Conservation (phyloP, 23 red algal species). For the Agarophyton chilense region DNA sequence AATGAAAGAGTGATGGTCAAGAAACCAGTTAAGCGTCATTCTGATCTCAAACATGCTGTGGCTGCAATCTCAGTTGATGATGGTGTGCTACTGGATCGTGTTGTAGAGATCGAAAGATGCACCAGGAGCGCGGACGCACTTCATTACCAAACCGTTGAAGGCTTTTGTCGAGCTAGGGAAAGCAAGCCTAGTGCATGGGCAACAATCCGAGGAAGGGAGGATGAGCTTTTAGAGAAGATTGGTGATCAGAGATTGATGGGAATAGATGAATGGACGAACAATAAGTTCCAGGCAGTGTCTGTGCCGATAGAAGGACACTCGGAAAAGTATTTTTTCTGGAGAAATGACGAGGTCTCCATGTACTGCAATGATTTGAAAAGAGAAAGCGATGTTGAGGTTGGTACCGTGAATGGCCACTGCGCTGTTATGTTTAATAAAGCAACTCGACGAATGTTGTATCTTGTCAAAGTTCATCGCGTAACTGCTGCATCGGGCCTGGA, state of each 20-base stretch:
- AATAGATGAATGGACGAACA: not conserved
- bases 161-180: not conserved
- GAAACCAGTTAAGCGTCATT: not conserved
- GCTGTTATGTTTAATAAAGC: not conserved
- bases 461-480: not conserved
- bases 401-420: not conserved
- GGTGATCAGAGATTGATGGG: conserved; percentile 1
- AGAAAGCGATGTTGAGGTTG: not conserved
- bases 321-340: not conserved
- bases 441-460: not conserved
- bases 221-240: not conserved
- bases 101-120: not conserved
- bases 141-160: not conserved
- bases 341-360: not conserved
- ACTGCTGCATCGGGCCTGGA: not conserved
- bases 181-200: not conserved
- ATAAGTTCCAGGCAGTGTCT: not conserved
- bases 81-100: not conserved
- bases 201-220: not conserved
- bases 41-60: not conserved
- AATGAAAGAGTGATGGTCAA: not conserved
- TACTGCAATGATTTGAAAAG: not conserved
- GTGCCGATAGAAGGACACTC: not conserved
- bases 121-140: not conserved
- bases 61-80: not conserved